Evolutionary conservation across 257 asterid genomes (phyloP).

Genomic region (Gentiana dahurica): DNA sequence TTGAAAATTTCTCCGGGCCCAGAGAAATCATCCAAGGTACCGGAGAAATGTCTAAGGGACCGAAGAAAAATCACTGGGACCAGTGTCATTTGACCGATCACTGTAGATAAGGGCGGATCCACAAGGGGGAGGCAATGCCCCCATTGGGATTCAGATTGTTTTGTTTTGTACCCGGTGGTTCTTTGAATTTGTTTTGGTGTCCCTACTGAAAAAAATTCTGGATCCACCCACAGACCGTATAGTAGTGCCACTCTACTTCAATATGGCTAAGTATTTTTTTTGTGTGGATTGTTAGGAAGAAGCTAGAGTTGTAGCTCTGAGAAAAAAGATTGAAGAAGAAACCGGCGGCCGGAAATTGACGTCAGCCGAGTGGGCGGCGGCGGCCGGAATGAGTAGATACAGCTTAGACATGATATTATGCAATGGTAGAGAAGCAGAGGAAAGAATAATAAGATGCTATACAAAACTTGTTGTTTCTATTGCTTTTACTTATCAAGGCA

Average conservation of each 20-base stretch:
- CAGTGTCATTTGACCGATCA: no score
- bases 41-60: no score
- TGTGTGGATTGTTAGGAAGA: conserved; percentile 33
- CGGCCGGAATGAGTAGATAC: conserved; percentile 36
- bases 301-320: conserved; percentile 30
- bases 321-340: conserved; percentile 19
- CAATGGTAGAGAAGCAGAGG: conserved; percentile 48
- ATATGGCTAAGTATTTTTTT: not conserved
- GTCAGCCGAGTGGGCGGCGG: conserved; percentile 42
- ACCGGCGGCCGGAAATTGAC: conserved; percentile 23
- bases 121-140: no score
- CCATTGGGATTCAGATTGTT: no score
- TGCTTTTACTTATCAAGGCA: conserved; percentile 56
- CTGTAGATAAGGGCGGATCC: no score
- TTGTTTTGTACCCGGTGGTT: no score
- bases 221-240: no score
- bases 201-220: not conserved
- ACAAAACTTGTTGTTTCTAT: conserved; percentile 47
- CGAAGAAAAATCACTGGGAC: no score
- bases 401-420: conserved; percentile 40
- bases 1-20: no score
- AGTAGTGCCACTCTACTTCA: not conserved
- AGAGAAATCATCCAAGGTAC: no score
- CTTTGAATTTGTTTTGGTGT: not conserved
- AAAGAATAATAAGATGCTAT: conserved; percentile 37